Evolutionary conservation across 2,329 filamentous ascomycete species (phyloP), one percentile per base, ranked within the genome.

Genomic region (Colletotrichum lindemuthianum): DNA sequence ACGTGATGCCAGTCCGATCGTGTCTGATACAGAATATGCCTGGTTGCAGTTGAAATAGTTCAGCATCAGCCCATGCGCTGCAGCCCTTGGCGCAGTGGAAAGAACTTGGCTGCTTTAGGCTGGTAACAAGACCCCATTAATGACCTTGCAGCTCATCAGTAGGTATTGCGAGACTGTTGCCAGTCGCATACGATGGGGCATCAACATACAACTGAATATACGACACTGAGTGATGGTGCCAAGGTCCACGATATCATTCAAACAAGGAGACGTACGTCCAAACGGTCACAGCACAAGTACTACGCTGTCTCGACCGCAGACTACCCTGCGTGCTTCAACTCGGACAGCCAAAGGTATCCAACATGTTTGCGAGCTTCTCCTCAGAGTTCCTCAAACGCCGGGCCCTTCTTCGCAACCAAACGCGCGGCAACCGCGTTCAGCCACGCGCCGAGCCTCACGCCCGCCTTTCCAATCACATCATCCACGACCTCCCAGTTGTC

Each of bases 401-500:
- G 48, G 7, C 9, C 43, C 16, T 40, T 10, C 34, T 41, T 24
- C 11, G 43, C n/a, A 33, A 32, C 32, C 16, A 66, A 16, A 41
- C 39, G 59, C 50, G n/a, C 60, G 12, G 64, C 64, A 3, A 66
- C 59, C 6, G 64, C 60, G 16, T 66, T 66, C 36, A 66, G 33
- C 64, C 64, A 66, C 4, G 64, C 64, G 12, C 59, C 64, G 5
- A 66, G 54, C 39, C 64, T 59, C 24, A 66, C 54, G 6, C 64
- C 64, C 8, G 64, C 64, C 12, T 47, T 59, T 4, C 64, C 64
- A 13, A 66, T 64, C 7, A 59, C 53, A 15, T 64, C 60, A n/a
- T 66, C 64, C 8, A 66, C 64, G 9, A 66, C 54, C 50, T 64
- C 60, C 60, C 59, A 63, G n/a, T 45, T 60, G 33, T 59, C 59